A percentile compares a stretch with the other conserved stretches of the same genome.
phyloP scores from a whole-genome alignment of 2,329 filamentous ascomycete species.

The Cladosporium sp. region DNA sequence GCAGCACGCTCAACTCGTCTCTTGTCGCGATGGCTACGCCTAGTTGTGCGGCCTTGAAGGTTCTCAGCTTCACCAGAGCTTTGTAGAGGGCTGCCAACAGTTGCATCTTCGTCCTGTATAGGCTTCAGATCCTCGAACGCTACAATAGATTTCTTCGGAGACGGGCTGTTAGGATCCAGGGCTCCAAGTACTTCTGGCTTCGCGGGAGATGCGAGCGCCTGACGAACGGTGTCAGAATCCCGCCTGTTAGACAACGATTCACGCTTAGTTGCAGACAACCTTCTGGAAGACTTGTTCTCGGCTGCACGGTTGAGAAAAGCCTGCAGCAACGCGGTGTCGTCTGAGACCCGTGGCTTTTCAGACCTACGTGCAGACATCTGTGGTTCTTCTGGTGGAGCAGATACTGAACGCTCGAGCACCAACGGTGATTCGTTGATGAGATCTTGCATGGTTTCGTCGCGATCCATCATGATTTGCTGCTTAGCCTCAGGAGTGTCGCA shows the following conservation, averaged over 20 bases:
- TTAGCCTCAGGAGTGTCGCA: background rate
- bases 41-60: background rate
- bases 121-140: background rate
- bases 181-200: conserved; percentile 38
- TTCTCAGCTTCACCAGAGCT: background rate
- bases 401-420: conserved; percentile 19
- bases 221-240: conserved; percentile 44
- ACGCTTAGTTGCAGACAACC: conserved; percentile 31
- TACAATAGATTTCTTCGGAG: conserved; percentile 26
- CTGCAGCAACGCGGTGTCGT: conserved; percentile 47
- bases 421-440: background rate
- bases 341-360: conserved; percentile 34
- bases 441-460: background rate
- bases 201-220: conserved; percentile 44
- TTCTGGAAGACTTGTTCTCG: conserved; percentile 37
- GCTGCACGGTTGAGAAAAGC: conserved; percentile 48
- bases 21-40: conserved; percentile 15
- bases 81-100: background rate
- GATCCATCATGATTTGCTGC: background rate
- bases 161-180: conserved; percentile 47
- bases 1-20: conserved; percentile 10
- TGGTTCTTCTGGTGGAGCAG: conserved; percentile 33
- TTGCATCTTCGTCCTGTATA: background rate
- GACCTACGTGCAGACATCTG: conserved; percentile 24
- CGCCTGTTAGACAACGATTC: conserved; percentile 44